Evolutionary conservation across 352 stramenopile genomes (phyloP), one percentile per base, ranked within the genome.

Genomic region (Globisporangium rhizosaccharum): DNA sequence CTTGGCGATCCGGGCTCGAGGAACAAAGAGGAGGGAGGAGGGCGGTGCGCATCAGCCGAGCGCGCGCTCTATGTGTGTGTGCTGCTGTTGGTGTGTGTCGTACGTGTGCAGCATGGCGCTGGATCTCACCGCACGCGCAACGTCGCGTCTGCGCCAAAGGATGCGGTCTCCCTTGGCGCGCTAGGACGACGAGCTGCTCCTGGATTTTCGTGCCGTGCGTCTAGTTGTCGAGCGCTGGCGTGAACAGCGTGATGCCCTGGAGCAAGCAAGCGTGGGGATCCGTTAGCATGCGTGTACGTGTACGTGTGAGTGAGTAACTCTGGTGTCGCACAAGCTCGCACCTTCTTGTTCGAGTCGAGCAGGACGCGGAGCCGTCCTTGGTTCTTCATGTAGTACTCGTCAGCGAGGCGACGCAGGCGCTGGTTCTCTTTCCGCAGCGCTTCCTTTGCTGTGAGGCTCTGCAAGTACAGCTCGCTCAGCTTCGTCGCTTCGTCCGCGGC

Each of bases 311-410:
- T 11, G 47, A 33, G 20, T 18, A 37, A 37, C 41, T 37, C 23
- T 33, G 11, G 3, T 56, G 39, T 23, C 36, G 18, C 18, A 28
- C 37, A 23, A n/a, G 46, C 33, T 39, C 26, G 56, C 30, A 73
- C 68, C 58, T 76, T 87, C 61, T 76, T 72, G 64, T 82, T 76
- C 9, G 76, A 67, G 62, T 88, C 79, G 54, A 88, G 71, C 28
- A 88, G 63, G 55, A 80, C 62, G 17, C 75, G 79, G 30, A 88
- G 62, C 0, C 76, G 76, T 10, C 79, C 76, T 56, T 88, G 78
- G 67, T 88, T 88, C 66, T 88, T 88, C 78, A 88, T 86, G 72
- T 86, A 88, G 63, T 83, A 82, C 70, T 86, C 76, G 62, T 88
- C 78, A 0, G 78, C 78, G 20, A 86, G 72, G 10, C 72, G 73